Evolutionary conservation across 805 yeast genomes (phyloP).

Genomic region (Candida cerambycidarum): DNA sequence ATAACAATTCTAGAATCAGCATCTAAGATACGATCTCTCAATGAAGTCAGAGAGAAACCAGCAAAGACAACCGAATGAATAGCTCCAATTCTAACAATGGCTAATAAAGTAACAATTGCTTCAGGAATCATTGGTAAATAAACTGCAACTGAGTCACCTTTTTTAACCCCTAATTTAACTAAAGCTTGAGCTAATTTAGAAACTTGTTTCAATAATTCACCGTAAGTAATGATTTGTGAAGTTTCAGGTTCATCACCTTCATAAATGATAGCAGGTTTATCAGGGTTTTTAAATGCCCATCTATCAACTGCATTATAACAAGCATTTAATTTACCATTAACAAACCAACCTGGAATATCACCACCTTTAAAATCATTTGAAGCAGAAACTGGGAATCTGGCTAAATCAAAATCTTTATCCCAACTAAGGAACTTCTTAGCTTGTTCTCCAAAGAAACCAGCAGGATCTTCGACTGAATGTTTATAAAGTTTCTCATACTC

Average conservation of each 20-base stretch:
- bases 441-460: constrained; percentile 52
- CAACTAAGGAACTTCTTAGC: constrained; percentile 52
- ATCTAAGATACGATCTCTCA: constrained; percentile 85
- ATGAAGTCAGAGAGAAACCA: constrained; percentile 92
- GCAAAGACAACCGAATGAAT: constrained; percentile 96
- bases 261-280: constrained; percentile 79
- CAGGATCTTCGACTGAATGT: constrained; percentile 57
- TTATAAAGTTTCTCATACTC: constrained; percentile 52
- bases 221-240: constrained; percentile 74
- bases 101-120: constrained; percentile 91
- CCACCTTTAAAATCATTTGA: constrained; percentile 57
- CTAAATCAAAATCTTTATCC: constrained; percentile 50
- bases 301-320: constrained; percentile 92
- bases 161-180: constrained; percentile 78
- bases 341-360: constrained; percentile 84
- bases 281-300: constrained; percentile 86
- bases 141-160: constrained; percentile 96
- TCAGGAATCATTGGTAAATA: constrained; percentile 98
- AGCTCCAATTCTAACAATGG: constrained; percentile 92
- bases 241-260: constrained; percentile 91
- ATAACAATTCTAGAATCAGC: constrained; percentile 84
- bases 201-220: constrained; percentile 81
- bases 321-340: constrained; percentile 92
- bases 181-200: constrained; percentile 84
- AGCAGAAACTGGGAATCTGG: constrained; percentile 47